Percentiles rank a stretch among this genome's conserved stretches.
Evolutionary conservation across 1,284 basidiomycete genomes (phyloP).

Genomic region (Schizophyllum commune): DNA sequence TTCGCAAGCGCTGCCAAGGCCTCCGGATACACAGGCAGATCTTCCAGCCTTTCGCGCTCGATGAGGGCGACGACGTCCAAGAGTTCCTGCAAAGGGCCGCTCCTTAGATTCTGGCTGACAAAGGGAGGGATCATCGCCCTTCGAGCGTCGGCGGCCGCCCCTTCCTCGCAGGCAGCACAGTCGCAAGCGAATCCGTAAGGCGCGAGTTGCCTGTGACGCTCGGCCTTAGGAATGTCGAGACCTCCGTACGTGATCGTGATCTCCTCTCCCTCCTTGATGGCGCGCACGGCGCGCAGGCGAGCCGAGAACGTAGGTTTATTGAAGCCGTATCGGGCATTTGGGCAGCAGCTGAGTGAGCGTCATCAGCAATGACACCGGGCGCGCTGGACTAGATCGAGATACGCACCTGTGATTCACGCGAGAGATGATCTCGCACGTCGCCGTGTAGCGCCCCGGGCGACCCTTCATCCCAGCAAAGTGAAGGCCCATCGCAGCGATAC

Average conservation of each 20-base stretch:
- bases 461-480: neutral
- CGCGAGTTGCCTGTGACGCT: slow-evolving; percentile 17
- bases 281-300: slow-evolving; percentile 19
- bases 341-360: slow-evolving; percentile 17
- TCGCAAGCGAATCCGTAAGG: slow-evolving; percentile 21
- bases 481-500: neutral
- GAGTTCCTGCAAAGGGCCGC: neutral
- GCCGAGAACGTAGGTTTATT: slow-evolving; percentile 21
- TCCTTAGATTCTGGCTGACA: neutral
- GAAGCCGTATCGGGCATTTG: slow-evolving; percentile 20
- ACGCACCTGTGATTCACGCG: slow-evolving; percentile 14
- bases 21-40: neutral
- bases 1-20: neutral
- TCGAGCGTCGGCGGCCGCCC: slow-evolving; percentile 6
- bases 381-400: neutral
- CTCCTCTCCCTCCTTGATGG: slow-evolving; percentile 26
- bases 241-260: slow-evolving; percentile 21
- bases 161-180: slow-evolving; percentile 7
- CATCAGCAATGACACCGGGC: neutral
- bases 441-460: neutral
- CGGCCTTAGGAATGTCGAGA: slow-evolving; percentile 1
- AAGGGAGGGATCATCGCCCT: slow-evolving; percentile 7
- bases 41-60: neutral
- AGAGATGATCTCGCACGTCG: slow-evolving; percentile 6
- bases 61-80: neutral